These are phyloP conservation scores for Chloranthus sessilifolius DNA, from an alignment of 164 flowering plant species.

Conservation along the genomic window DNA sequence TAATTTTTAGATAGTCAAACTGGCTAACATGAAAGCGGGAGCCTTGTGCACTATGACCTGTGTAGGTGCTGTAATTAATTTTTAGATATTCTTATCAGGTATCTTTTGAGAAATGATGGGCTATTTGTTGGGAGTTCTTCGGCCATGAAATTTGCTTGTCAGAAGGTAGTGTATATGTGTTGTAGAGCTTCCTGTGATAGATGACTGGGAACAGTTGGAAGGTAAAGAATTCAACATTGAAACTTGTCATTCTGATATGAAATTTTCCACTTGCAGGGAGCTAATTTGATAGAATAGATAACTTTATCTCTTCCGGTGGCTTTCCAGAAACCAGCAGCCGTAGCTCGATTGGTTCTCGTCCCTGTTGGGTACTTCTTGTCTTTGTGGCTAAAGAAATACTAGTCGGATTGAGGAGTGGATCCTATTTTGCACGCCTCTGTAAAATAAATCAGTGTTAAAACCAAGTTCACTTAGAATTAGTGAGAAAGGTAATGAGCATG, in stretches of 20 bases:
- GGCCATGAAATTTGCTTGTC: too few relatives aligned
- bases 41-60: too few relatives aligned
- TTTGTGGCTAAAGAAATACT: constrained; percentile 97
- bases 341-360: constrained; percentile 84
- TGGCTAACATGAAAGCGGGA: too few relatives aligned
- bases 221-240: constrained; percentile 65
- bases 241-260: constrained; percentile 33
- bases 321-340: constrained; percentile 92
- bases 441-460: too few relatives aligned
- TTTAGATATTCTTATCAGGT: too few relatives aligned
- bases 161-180: constrained; percentile 59
- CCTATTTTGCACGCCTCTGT: constrained; percentile 86
- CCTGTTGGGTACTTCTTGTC: constrained; percentile 93
- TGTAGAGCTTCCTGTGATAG: constrained; percentile 66
- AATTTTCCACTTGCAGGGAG: constrained; percentile 49
- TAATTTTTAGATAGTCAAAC: too few relatives aligned
- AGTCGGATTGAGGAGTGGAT: constrained; percentile 83
- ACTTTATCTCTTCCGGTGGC: constrained; percentile 97
- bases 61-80: too few relatives aligned
- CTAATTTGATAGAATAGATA: constrained; percentile 70
- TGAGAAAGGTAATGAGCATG: background rate
- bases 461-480: background rate
- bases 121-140: too few relatives aligned
- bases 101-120: too few relatives aligned
- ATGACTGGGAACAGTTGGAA: constrained; percentile 79